Conservation (phyloP, 2,329 filamentous ascomycete genomes). For the Aspergillus bombycis region DNA sequence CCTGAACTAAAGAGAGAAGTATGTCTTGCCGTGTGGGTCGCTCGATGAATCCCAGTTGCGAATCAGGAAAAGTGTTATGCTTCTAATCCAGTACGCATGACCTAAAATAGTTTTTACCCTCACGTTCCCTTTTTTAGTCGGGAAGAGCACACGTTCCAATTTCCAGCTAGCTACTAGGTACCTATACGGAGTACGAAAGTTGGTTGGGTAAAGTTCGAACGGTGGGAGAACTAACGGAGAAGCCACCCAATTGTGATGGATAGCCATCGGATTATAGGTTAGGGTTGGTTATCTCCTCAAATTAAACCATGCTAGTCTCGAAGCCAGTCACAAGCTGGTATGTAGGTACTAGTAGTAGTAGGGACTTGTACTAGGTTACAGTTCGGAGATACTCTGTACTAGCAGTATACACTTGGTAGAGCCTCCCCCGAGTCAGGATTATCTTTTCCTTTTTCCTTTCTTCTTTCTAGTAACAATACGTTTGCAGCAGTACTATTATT, state of each 20-base stretch:
- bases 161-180: background rate
- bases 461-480: background rate
- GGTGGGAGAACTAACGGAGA: background rate
- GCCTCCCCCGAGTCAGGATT: background rate
- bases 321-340: background rate
- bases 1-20: background rate
- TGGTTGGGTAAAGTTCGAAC: background rate
- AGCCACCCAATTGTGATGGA: background rate
- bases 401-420: background rate
- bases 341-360: background rate
- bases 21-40: constrained; percentile 6
- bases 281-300: background rate
- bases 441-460: background rate
- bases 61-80: background rate
- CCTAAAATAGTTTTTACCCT: background rate
- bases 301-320: background rate
- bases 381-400: background rate
- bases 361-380: background rate
- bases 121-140: background rate
- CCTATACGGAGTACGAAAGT: background rate
- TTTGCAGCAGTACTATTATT: background rate
- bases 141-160: background rate
- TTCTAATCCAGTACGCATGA: background rate
- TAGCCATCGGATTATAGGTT: background rate
- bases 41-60: background rate